phyloP scores from a whole-genome alignment of 164 flowering plant genomes.

The Sedum album region DNA sequence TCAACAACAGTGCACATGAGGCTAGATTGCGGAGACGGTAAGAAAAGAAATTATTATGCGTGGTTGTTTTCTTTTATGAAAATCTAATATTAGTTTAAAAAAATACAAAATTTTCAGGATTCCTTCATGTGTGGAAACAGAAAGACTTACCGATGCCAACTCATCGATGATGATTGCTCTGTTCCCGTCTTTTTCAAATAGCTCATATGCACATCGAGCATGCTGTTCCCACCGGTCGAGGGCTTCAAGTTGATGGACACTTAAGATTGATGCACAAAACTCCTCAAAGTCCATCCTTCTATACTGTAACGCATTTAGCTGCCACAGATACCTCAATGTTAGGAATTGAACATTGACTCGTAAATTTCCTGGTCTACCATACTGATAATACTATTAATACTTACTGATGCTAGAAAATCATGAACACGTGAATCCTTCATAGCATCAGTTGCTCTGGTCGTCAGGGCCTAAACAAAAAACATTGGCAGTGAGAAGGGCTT shows the following conservation, averaged over 20 bases:
- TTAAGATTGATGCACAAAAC: conserved; percentile 51
- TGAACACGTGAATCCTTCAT: conserved; percentile 57
- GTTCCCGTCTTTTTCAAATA: conserved; percentile 59
- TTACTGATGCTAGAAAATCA: conserved; percentile 43
- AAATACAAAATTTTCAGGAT: neutral
- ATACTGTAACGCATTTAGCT: conserved; percentile 53
- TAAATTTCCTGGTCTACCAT: too few relatives aligned
- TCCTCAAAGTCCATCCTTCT: conserved; percentile 68
- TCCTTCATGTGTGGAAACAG: neutral
- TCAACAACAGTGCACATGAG: neutral
- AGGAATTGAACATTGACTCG: neutral
- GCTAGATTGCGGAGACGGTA: neutral
- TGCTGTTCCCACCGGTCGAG: conserved; percentile 61
- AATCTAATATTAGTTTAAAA: neutral
- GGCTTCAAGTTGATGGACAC: conserved; percentile 55
- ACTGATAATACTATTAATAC: conserved; percentile 9
- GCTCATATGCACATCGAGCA: conserved; percentile 60
- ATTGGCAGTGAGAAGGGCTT: conserved; percentile 9
- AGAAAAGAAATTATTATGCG: neutral
- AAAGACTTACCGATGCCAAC: conserved; percentile 45
- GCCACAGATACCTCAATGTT: conserved; percentile 8
- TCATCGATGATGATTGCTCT: conserved; percentile 53
- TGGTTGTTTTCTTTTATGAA: too few relatives aligned
- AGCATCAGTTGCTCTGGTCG: conserved; percentile 50
- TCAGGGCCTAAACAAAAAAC: conserved; percentile 35